Percentiles rank a stretch among this genome's conserved stretches.
These are phyloP conservation scores for Eremothecium coryli DNA, from an alignment of 1,139 yeast species.

Conservation along the genomic window DNA sequence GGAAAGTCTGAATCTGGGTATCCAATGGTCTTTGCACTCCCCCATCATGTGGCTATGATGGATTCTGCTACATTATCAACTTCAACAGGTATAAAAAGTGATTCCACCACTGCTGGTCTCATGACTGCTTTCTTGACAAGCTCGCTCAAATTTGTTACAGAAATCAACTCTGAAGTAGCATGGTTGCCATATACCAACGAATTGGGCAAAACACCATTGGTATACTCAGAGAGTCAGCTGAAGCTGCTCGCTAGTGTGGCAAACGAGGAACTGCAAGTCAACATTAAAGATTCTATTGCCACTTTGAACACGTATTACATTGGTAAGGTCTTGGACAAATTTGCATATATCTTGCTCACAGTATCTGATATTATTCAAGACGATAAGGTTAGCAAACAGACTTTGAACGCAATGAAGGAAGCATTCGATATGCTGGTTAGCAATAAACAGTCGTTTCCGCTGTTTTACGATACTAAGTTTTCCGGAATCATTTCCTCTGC, in stretches of 20 bases:
- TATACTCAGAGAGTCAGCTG: constrained; percentile 45
- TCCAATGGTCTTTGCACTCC: constrained; percentile 56
- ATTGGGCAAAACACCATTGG: constrained; percentile 29
- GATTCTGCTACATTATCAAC: constrained; percentile 31
- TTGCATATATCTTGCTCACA: constrained; percentile 60
- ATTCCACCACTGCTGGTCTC: constrained; percentile 57
- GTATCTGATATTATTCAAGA: constrained; percentile 53
- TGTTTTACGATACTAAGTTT: constrained; percentile 59
- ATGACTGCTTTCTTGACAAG: constrained; percentile 54
- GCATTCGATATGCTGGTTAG: constrained; percentile 44
- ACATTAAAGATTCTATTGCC: constrained; percentile 43
- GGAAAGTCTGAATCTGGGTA: constrained; percentile 47
- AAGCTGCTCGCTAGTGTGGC: constrained; percentile 46
- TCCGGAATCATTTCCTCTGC: constrained; percentile 65
- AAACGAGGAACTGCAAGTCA: constrained; percentile 47
- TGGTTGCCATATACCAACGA: constrained; percentile 53
- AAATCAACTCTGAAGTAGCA: constrained; percentile 40
- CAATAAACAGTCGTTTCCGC: constrained; percentile 48
- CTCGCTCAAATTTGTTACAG: constrained; percentile 38
- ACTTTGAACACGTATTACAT: constrained; percentile 49
- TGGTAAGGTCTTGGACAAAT: constrained; percentile 69
- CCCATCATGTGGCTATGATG: constrained; percentile 58
- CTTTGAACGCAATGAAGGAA: constrained; percentile 42
- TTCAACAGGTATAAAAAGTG: constrained; percentile 42
- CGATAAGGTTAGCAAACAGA: constrained; percentile 39